Evolutionary conservation across 2,329 filamentous ascomycete species (phyloP).

Genomic region (Curvularia sp.): DNA sequence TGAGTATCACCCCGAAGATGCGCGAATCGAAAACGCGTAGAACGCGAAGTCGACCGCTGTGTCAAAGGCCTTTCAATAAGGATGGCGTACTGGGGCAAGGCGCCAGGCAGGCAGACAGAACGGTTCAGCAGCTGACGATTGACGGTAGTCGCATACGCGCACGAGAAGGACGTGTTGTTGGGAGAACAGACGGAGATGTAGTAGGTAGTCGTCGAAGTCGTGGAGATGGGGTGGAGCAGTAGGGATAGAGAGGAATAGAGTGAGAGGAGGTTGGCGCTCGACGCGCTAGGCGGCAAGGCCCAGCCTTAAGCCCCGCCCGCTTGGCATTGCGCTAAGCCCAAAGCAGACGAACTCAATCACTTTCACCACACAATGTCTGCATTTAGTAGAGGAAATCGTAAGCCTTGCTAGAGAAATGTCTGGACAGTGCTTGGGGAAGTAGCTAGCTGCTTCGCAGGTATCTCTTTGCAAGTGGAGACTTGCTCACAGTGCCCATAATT

Average conservation of each 20-base stretch:
- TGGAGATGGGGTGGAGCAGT: not conserved
- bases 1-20: conserved; percentile 15
- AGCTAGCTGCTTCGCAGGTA: too few species aligned
- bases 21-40: conserved; percentile 8
- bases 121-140: conserved; percentile 10
- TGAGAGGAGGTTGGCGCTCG: not conserved
- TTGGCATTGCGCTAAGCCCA: not conserved
- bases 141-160: conserved; percentile 2
- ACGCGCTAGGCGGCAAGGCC: not conserved
- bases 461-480: too few species aligned
- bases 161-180: not conserved
- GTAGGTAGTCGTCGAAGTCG: not conserved
- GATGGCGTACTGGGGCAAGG: conserved; percentile 14
- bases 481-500: too few species aligned
- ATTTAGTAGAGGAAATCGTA: too few species aligned
- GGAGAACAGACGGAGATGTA: not conserved
- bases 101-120: conserved; percentile 4
- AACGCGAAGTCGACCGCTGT: conserved; percentile 5
- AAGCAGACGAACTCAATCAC: not conserved
- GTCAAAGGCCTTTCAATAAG: conserved; percentile 11
- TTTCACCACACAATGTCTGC: too few species aligned
- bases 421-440: too few species aligned
- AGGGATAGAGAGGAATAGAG: conserved; percentile 1
- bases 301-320: not conserved
- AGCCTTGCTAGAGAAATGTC: too few species aligned